Conservation (phyloP, 495 filamentous ascomycete genomes). For the Bryoglossum gracile region DNA sequence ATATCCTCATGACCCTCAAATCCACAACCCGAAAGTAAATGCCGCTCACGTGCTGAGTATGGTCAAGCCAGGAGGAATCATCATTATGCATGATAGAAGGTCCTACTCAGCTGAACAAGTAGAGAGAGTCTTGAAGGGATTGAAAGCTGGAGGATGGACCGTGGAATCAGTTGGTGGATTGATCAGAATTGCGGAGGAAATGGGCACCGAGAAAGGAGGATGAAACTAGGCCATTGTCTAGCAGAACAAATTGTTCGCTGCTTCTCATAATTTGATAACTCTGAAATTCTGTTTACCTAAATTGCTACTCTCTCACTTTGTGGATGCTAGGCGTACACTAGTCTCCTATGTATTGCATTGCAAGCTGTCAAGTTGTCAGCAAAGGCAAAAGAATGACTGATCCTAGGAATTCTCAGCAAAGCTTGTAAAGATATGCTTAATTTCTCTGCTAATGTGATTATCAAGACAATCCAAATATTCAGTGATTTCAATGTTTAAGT, state of each 20-base stretch:
- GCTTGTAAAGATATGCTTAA: no score
- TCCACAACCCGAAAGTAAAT: constrained; percentile 59
- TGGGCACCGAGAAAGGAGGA: background rate
- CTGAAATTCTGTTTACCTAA: background rate
- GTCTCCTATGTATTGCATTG: no score
- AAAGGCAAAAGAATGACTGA: no score
- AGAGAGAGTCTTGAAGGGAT: constrained; percentile 57
- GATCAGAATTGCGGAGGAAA: constrained; percentile 32
- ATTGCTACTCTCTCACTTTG: background rate
- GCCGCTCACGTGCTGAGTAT: constrained; percentile 74
- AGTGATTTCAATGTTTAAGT: no score
- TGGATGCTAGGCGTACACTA: no score
- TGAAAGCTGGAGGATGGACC: constrained; percentile 58
- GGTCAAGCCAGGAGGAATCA: constrained; percentile 64
- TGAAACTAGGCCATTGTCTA: background rate
- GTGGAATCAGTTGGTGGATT: constrained; percentile 62
- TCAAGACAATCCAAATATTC: no score
- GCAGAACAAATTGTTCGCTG: background rate
- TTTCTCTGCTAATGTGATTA: no score
- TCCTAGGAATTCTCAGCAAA: no score
- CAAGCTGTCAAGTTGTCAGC: no score
- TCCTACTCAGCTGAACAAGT: constrained; percentile 75
- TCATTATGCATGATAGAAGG: constrained; percentile 77
- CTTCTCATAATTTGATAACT: background rate
- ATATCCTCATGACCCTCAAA: constrained; percentile 82